These are phyloP conservation scores for Lagenaria siceraria DNA, from an alignment of 306 rosid genomes.

Conservation along the genomic window DNA sequence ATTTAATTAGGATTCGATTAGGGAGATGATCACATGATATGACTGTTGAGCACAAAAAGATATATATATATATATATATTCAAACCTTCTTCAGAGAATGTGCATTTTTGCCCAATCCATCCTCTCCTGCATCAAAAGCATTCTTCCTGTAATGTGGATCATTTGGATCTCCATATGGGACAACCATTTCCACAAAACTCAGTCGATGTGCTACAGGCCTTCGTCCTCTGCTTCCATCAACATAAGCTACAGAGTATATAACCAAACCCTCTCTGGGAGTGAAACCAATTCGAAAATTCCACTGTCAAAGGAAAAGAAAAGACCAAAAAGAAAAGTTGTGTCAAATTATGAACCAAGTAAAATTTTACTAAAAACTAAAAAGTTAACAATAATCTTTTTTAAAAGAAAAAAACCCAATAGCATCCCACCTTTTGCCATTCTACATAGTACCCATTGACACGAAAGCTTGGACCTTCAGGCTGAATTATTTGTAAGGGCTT, in stretches of 20 bases:
- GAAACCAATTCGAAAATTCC: constrained; percentile 89
- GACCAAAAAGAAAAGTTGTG: background rate
- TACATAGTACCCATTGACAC: constrained; percentile 62
- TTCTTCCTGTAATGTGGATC: constrained; percentile 89
- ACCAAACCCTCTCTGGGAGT: constrained; percentile 87
- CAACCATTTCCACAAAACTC: constrained; percentile 93
- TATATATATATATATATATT: no score
- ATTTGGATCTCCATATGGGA: constrained; percentile 90
- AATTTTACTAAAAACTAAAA: background rate
- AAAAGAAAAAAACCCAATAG: background rate
- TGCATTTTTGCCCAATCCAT: constrained; percentile 87
- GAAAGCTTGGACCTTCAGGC: constrained; percentile 95
- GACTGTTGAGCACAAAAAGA: background rate
- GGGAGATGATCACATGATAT: background rate
- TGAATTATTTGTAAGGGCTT: constrained; percentile 73
- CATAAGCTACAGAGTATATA: constrained; percentile 77
- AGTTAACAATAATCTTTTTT: background rate
- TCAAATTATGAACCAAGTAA: background rate
- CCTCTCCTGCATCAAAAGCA: constrained; percentile 96
- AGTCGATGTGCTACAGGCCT: constrained; percentile 83
- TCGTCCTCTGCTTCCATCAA: constrained; percentile 84
- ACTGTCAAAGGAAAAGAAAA: constrained; percentile 35
- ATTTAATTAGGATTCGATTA: background rate
- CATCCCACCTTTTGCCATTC: constrained; percentile 88
- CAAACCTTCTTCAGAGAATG: constrained; percentile 81